phyloP scores from a whole-genome alignment of 2,329 filamentous ascomycete genomes.

The Lasiodiplodia hormozganensis region DNA sequence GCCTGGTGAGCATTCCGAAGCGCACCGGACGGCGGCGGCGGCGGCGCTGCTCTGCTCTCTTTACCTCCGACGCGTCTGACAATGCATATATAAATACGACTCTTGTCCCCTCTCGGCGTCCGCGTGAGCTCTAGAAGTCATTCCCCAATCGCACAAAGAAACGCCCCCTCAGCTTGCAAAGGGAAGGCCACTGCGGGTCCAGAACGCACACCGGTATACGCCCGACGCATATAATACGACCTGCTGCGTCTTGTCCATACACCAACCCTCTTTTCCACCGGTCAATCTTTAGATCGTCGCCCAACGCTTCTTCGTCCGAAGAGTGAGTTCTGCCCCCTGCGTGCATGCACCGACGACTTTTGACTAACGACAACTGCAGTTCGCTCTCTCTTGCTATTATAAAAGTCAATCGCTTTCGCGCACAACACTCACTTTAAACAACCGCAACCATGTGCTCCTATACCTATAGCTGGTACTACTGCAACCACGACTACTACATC shows the following conservation, averaged over 20 bases:
- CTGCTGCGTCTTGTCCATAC: not conserved
- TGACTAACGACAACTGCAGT: conserved; percentile 1
- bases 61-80: not conserved
- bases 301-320: not conserved
- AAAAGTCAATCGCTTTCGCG: not conserved
- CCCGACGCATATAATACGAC: conserved; percentile 10
- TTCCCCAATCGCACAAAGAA: conserved; percentile 9
- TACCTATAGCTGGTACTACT: conserved; percentile 57
- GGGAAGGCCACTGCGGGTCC: conserved; percentile 12
- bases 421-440: not conserved
- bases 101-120: not conserved
- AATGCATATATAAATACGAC: conserved; percentile 17
- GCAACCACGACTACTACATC: conserved; percentile 58
- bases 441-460: conserved; percentile 51
- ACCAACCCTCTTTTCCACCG: not conserved
- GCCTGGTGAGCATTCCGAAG: conserved; percentile 7
- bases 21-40: conserved; percentile 4
- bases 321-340: conserved; percentile 7
- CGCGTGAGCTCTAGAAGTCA: not conserved
- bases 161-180: not conserved
- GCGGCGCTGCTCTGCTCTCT: not conserved
- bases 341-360: not conserved
- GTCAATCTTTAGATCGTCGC: not conserved
- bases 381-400: not conserved
- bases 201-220: conserved; percentile 10